A percentile compares a stretch with the other conserved stretches of the same genome.
Conservation (phyloP, 2,329 filamentous ascomycete species). For the Aspergillus sp. region DNA sequence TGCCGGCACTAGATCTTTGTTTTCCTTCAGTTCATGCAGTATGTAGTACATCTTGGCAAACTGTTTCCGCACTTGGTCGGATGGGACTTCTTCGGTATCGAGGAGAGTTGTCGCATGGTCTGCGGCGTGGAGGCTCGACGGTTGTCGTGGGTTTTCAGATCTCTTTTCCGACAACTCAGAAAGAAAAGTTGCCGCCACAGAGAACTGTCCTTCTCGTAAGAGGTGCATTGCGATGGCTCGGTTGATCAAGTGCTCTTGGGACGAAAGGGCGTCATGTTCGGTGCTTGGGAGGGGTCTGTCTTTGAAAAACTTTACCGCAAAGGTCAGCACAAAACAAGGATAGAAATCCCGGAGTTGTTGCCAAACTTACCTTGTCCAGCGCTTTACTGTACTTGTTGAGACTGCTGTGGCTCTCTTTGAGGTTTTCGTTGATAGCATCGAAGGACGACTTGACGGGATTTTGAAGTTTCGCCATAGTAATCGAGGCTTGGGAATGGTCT, state of each 20-base stretch:
- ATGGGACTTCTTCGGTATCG: conserved; percentile 52
- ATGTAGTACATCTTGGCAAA: conserved; percentile 91
- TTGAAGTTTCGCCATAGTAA: conserved; percentile 75
- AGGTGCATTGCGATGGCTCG: conserved; percentile 95
- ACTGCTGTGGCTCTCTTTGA: conserved; percentile 74
- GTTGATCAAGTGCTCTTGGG: conserved; percentile 71
- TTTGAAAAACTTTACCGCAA: conserved; percentile 53
- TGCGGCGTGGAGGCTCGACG: conserved; percentile 23
- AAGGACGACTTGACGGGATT: conserved; percentile 75
- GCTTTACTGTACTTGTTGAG: conserved; percentile 79
- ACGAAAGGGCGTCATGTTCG: conserved; percentile 70
- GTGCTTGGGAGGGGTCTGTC: conserved; percentile 62
- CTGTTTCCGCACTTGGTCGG: conserved; percentile 62
- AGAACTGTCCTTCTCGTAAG: conserved; percentile 86
- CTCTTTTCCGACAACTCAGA: conserved; percentile 54
- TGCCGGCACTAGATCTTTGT: conserved; percentile 67
- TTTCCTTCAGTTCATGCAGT: conserved; percentile 63
- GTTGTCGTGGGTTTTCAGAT: conserved; percentile 26
- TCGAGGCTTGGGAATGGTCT: conserved; percentile 62
- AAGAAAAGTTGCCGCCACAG: conserved; percentile 77
- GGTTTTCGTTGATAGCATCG: conserved; percentile 67
- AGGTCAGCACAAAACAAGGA: not conserved
- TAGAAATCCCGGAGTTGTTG: not conserved
- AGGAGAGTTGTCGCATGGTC: conserved; percentile 37
- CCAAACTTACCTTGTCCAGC: conserved; percentile 60